Base-by-base conservation (phyloP, 257 asterid genomes). In the Coffea canephora region DNA sequence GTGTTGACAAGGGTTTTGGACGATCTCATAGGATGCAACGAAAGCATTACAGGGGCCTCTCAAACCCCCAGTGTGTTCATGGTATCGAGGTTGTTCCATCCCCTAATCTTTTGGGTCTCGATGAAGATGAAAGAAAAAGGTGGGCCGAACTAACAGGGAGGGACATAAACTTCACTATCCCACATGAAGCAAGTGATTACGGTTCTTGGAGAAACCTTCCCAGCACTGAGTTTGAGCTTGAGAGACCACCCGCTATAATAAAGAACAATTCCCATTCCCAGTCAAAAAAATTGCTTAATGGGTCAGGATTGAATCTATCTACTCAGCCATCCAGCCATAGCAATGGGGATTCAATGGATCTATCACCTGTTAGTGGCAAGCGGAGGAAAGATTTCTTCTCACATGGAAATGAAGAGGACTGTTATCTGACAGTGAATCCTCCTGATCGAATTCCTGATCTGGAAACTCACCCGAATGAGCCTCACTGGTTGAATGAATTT, bases 11-110 rank as follows among this genome's bases (percentile, higher is more conserved):
- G 41, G 99, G 99, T 2, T 95, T 95, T 25, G 94, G 91, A 16
- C 94, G 99, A 54, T 93, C 99, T 46, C 99, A 95, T 82, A 87
- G 95, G 77, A 95, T 95, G 99, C 99, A 95, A 59, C 65, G 99
- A 84, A 95, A 95, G 79, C 99, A 95, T 69, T 95, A 95, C 73
- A 78, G 99, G 82, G 99, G 99, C 27, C 91, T 95, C 14, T 95
- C 99, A 0, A 95, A 95, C 80, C 99, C 99, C 13, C 99, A 95
- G 84, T 95, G 99, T 82, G 93, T 91, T 80, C 97, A 95, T 31
- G 99, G 99, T 16, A 92, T 95, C 3, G 98, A 95, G 84, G 84
- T 93, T 8, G 95, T 91, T 54, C 77, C 91, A 0, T 83, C 97
- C 21, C 99, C 99, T 3, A 89, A 83, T 82, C 89, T 95, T 6